Evolutionary conservation across 2,329 filamentous ascomycete genomes (phyloP), one percentile per base, ranked within the genome.

Genomic region (Bipolaris victoriae): DNA sequence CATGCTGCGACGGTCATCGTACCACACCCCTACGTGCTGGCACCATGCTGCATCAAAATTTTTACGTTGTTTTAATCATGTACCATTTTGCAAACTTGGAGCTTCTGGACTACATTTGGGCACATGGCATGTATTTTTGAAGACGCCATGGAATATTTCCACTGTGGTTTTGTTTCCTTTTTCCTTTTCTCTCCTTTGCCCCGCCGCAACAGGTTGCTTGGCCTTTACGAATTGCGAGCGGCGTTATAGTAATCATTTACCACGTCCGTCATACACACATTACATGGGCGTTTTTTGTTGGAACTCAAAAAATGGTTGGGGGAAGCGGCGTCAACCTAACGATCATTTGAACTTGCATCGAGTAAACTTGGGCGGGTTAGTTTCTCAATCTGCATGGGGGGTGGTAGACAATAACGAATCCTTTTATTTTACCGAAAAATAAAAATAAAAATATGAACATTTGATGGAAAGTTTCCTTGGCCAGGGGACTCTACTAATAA

Each of bases 11-110:
- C 54, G 55, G 53, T 53, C 52, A 62, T 64, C 57, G 33, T 55
- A 66, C 54, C 57, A 61, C 61, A 61, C 61, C 55, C 49, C 53
- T 41, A 58, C 54, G 53, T 57, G 52, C 52, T 49, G 61, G 57
- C 57, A 63, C 57, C 60, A 61, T 57, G 61, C 52, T 64, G 58
- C 60, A 66, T 61, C 56, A 65, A 62, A 65, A 62, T 63, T 68
- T 61, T 60, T 65, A 58, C 33, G 63, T 61, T 64, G 64, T 64
- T 64, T 62, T 68, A 58, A 64, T 62, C 52, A 62, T 67, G 65
- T 67, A 67, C 52, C 55, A 63, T 60, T 47, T 57, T 56, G 52
- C 59, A 57, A 58, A 61, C 58, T 55, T 55, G 55, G 54, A 50
- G 56, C 49, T 48, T 60, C 46, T 55, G 60, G 54, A 61, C 16